Base-by-base conservation (phyloP, 225 moss, liverwort and hornwort species). In the Bryoerythrophyllum caledonicum region DNA sequence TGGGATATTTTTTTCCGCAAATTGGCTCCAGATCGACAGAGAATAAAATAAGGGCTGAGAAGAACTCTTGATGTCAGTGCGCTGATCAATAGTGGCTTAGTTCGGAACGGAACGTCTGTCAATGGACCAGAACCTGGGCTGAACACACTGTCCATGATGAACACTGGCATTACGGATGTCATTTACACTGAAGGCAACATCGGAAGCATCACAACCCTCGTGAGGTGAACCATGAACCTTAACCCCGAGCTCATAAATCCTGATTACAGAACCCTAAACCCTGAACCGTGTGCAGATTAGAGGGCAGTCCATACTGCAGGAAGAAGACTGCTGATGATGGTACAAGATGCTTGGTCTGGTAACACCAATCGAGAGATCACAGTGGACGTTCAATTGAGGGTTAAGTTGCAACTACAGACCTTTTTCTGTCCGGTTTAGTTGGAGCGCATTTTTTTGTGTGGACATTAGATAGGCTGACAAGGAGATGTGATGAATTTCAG, bases 241-340 rank as follows among this genome's bases (percentile, higher is more conserved):
- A 55, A 55, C 37, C 23, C 14, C 15, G 41, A 7, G 56, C 13
- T 8, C 8, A 10, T 38, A 10, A 9, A 41, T 13, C 35, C 2
- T 21, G 63, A 38, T 63, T n/a, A 2, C 38, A 10, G 21, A 6
- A 63, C 14, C 32, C 2, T 60, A 28, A 60, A 8, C 4, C 10
- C 5, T 63, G 49, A 49, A 6, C 1, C 23, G 13, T 52, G 46
- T 35, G 54, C 63, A 80, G 70, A 7, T 37, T 80, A 15, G 75
- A 75, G 27, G 70, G 80, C 57, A 80, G 37, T 64, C 70, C 70
- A 28, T 80, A 80, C 70, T 75, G 75, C 17, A 63, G 20, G 7
- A 23, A 19, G 24, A 30, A 57, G 35, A 44, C 70, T 5, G 49
- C 63, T 19, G 38, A 38, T 38, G 80, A 80, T 28, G 64, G 55